These are phyloP conservation scores for Penicillium griseofulvum DNA, from an alignment of 2,329 filamentous ascomycete genomes.

Conservation along the genomic window DNA sequence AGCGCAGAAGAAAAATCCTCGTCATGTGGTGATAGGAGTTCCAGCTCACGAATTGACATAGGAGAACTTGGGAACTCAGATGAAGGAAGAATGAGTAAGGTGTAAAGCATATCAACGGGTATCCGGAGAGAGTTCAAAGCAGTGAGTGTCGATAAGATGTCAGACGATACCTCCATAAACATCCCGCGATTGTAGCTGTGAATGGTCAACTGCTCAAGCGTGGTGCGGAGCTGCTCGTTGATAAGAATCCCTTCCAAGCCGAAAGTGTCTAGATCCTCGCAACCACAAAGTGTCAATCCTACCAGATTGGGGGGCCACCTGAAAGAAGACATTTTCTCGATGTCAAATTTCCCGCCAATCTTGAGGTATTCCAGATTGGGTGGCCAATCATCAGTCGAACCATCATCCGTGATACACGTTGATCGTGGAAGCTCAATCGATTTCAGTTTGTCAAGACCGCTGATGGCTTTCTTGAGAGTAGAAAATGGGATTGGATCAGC, in stretches of 20 bases:
- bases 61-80: neutral
- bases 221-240: constrained; percentile 3
- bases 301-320: constrained; percentile 6
- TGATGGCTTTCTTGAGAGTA: constrained; percentile 51
- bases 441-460: constrained; percentile 45
- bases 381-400: constrained; percentile 8
- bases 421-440: constrained; percentile 44
- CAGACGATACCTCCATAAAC: neutral
- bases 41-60: neutral
- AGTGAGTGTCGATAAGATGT: neutral
- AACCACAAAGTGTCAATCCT: neutral
- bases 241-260: neutral
- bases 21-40: neutral
- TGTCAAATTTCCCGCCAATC: constrained; percentile 6
- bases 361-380: neutral
- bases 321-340: constrained; percentile 2
- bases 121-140: neutral
- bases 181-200: neutral
- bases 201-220: neutral
- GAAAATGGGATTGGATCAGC: constrained; percentile 50
- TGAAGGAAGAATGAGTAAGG: neutral
- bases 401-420: constrained; percentile 7
- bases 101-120: constrained; percentile 1
- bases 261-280: neutral
- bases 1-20: neutral